Base-by-base conservation (phyloP, 2,329 filamentous ascomycete species). In the Penicillium sp. region DNA sequence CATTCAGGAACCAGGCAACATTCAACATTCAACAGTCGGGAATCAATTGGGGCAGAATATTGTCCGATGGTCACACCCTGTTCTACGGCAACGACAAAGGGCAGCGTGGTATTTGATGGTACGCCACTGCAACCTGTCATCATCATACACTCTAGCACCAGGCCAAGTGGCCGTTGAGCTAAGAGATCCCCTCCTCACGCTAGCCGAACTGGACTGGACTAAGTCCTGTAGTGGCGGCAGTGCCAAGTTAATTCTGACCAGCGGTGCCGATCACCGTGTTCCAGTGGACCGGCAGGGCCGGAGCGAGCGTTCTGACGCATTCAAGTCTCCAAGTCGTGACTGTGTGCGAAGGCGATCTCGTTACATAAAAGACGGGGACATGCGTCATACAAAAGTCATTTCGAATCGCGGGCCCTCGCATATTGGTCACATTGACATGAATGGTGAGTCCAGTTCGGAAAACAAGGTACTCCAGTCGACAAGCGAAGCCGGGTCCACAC, bases 1-100 rank as follows among this genome's bases (percentile, higher is more conserved):
- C 57, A 84, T 81, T 50, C 25, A 39, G 33, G 35, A 39, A 45
- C 35, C 28, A 36, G 29, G 21, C 19, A 31, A 20, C 7, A 4
- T 16, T 25, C 7, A 31, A n/a, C 31, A 16, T 35, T 19, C 27
- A n/a, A n/a, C n/a, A n/a, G n/a, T n/a, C 4, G 15, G 11, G 16
- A 13, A 19, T 15, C 18, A 13, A 8, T 18, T 13, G 17, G 17
- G 19, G 5, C 31, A n/a, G 15, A 17, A 11, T 19, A 13, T 4
- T 8, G 10, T 33, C 16, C 15, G 31, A 7, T 18, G 15, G 21
- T n/a, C 21, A 25, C 21, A 7, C 21, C 21, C n/a, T n/a, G n/a
- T n/a, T n/a, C n/a, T n/a, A n/a, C n/a, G n/a, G n/a, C n/a, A n/a
- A n/a, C n/a, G n/a, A n/a, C n/a, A n/a, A n/a, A n/a, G n/a, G n/a